Evolutionary conservation across 129 eudicot genomes (phyloP).

Genomic region (Ambrosia trifida): DNA sequence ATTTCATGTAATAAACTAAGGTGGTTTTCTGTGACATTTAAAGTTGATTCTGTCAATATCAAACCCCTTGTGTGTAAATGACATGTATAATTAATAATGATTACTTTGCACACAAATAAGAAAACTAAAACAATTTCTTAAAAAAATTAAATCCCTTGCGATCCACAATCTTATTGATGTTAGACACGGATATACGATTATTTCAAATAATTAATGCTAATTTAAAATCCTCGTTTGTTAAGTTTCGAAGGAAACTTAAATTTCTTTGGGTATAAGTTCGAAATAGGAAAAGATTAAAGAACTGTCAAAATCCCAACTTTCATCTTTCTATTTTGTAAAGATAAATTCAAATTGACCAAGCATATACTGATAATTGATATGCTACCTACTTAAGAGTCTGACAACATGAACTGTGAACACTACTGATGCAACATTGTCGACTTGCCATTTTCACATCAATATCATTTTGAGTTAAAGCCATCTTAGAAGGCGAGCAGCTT

Average conservation of each 20-base stretch:
- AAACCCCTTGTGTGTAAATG: background rate
- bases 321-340: background rate
- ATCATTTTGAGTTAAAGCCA: background rate
- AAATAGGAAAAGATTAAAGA: background rate
- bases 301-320: slow-evolving; percentile 1
- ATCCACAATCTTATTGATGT: slow-evolving; percentile 4
- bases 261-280: background rate
- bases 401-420: slow-evolving; percentile 10
- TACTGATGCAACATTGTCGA: slow-evolving; percentile 1
- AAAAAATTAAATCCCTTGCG: background rate
- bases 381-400: background rate
- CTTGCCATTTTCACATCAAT: background rate
- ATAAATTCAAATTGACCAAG: background rate
- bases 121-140: background rate
- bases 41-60: background rate
- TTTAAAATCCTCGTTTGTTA: slow-evolving; percentile 1
- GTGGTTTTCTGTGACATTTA: background rate
- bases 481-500: background rate
- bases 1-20: background rate
- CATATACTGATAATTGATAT: background rate
- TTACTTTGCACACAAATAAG: slow-evolving; percentile 6
- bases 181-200: background rate
- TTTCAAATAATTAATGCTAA: background rate
- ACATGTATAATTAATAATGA: background rate
- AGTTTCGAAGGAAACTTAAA: background rate